Evolutionary conservation across 2,329 filamentous ascomycete genomes (phyloP), one percentile per base, ranked within the genome.

Genomic region (Aquanectria penicillioides): DNA sequence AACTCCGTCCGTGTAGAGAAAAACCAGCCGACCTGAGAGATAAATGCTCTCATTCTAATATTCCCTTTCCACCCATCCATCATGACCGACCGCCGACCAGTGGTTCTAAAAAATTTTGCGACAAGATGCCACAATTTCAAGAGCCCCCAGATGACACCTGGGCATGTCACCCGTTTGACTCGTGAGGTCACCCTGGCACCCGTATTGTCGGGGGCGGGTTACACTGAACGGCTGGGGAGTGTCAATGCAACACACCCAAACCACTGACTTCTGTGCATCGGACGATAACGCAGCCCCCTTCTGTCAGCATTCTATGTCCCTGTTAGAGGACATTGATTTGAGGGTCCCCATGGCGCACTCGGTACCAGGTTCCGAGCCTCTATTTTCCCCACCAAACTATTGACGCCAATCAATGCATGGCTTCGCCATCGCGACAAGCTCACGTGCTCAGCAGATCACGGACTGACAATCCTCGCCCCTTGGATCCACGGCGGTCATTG

Each of bases 401-500:
- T 22, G 18, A 37, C 22, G 12, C 34, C 5, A 26, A 36, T 41
- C 25, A 48, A 36, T 28, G 4, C 23, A 22, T 20, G 6, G 25
- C 17, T 10, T n/a, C 12, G 36, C 22, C 18, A 4, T 15, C n/a
- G 15, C 12, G 8, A 17, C 15, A 44, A 33, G 26, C 51, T 83
- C 71, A 85, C 15, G 81, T 80, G 61, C 80, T 86, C 15, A 86
- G 70, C 50, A 86, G 68, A 68, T 86, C 84, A 43, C 77, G 77
- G 12, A 86, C 83, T 36, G 84, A 86, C 73, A 86, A 77, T 0
- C 82, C 82, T 47, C 83, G 74, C 9, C 75, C 78, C 22, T 73
- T 70, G 2, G 69, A 79, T 31, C 81, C 82, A 29, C 92, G 83
- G 34, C 92, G 85, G 73, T 95, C 93, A 51, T 83, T 87, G 65